Evolutionary conservation across 257 asterid species (phyloP), one percentile per base, ranked within the genome.

Genomic region (Craterostigma plantagineum): DNA sequence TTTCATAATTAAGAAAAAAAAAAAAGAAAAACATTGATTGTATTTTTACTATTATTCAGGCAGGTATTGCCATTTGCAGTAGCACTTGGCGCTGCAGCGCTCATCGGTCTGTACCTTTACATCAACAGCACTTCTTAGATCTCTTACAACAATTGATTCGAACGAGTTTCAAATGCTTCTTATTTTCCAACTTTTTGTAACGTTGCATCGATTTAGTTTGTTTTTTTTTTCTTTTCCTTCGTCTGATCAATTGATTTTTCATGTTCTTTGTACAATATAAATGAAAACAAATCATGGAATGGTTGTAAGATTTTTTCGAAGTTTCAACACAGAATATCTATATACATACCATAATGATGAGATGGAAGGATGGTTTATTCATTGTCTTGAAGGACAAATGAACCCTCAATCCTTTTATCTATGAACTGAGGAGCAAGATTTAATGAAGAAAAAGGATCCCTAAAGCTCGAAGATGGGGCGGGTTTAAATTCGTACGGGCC

Each of bases 401-500:
- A 77, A 16, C 86, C 75, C 53, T 69, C 75, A 7, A 69, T 69
- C 43, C 60, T 61, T 57, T 63, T 69, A 57, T 75, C 93, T 50
- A 57, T 42, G 53, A 75, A 53, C 27, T 71, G 70, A 38, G 76
- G 67, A 42, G 72, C 70, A 43, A 77, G 63, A 49, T 56, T 73
- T 48, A 76, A 51, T 43, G 83, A 66, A 13, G 80, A 66, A 17
- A 70, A 63, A 11, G 66, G 63, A 46, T 79, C 92, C 4, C 56
- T 66, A 50, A 64, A 73, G 50, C 91, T 74, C 8, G 98, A 79
- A 16, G 84, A 50, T 27, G 95, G 87, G 47, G 92, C 95, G 3
- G 87, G 71, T 71, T 83, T 82, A 63, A 90, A 83, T 65, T 74
- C 98, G 18, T 77, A 79, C 0, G 95, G 92, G 38, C 98, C 87